Evolutionary conservation across 2,329 filamentous ascomycete genomes (phyloP), one percentile per base, ranked within the genome.

Genomic region (Fusarium sp.): DNA sequence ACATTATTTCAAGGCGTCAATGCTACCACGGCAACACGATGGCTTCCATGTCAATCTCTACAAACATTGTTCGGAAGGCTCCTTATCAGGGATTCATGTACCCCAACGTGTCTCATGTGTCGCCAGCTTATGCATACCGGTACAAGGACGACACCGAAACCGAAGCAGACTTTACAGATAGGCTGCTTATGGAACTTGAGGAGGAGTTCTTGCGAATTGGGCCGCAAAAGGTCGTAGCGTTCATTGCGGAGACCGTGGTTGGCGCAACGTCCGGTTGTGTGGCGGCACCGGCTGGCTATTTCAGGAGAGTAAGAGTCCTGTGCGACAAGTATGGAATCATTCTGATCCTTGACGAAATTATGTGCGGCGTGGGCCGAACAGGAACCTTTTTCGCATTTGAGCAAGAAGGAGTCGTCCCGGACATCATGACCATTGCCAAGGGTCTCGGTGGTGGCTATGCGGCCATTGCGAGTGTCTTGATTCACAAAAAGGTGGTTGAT

Each of bases 281-380:
- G 0, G 81, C 87, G 0, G 73, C 88, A 0, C 78, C 86, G 0
- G 73, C 78, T 0, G 86, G 85, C 0, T 90, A 90, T 59, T 83
- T 87, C 69, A 73, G 80, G 37, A 83, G 82, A 37, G 87, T 85
- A 0, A 71, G 83, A 48, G 71, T 77, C 0, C 79, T 90, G 0
- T 90, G 88, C 75, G 80, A 84, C 30, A 82, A 82, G 40, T 79
- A 89, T 64, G 86, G 84, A 1, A 83, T 85, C 1, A 79, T 89
- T 9, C 78, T 89, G 13, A 80, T 86, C 23, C 61, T 87, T 0
- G 86, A 88, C 65, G 84, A 87, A 76, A 85, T 93, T 67, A 92
- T 93, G 90, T 90, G 86, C 58, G 89, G 89, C 12, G 86, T 88
- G 78, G 89, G 89, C 7, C 83, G 89, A 8, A 85, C 84, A 0